Conservation (phyloP, 1,139 yeast genomes). For the Candida tropicalis region DNA sequence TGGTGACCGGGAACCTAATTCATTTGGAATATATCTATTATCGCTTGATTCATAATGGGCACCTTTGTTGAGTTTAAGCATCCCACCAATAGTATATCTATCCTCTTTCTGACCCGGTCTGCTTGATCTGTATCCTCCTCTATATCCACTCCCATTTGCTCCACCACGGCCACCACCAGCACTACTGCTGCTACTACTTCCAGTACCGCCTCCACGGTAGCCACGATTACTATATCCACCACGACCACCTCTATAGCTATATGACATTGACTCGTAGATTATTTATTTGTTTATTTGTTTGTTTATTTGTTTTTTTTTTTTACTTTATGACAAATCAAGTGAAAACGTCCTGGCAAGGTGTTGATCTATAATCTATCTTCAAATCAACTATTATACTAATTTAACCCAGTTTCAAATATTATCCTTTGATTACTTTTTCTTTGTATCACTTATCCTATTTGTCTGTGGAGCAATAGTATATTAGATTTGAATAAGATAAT, state of each 20-base stretch:
- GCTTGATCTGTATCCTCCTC: conserved; percentile 10
- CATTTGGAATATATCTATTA: conserved; percentile 13
- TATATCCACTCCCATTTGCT: conserved; percentile 17
- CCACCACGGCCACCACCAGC: conserved; percentile 6
- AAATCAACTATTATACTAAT: neutral
- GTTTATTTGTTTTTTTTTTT: neutral
- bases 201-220: conserved; percentile 10
- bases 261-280: neutral
- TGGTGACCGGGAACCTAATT: conserved; percentile 6
- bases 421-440: neutral
- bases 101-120: conserved; percentile 1
- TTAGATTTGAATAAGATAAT: neutral
- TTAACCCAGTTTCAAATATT: neutral
- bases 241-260: conserved; percentile 3
- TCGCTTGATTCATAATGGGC: conserved; percentile 14
- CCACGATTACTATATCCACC: conserved; percentile 16
- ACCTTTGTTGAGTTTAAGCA: conserved; percentile 11
- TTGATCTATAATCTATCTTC: neutral
- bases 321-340: neutral
- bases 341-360: neutral
- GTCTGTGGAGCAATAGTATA: neutral
- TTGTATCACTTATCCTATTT: no score
- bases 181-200: conserved; percentile 16
- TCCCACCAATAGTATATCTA: conserved; percentile 9
- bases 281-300: no score